Evolutionary conservation across 73 alveolate genomes (phyloP), one percentile per base, ranked within the genome.

Genomic region (Tetrahymena thermophila): DNA sequence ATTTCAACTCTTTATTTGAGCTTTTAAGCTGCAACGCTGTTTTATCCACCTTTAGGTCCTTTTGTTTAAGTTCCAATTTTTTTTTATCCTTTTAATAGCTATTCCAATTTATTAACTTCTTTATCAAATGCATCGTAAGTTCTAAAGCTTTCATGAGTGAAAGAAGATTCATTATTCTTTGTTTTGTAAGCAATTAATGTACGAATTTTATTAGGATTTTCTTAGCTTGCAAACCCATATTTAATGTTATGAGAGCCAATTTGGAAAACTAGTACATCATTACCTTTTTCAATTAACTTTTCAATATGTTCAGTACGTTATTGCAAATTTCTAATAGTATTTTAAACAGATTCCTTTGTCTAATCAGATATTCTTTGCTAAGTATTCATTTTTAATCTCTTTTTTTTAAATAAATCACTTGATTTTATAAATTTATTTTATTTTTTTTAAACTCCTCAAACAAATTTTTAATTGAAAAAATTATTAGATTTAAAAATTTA

Each of bases 1-100:
- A 95, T 94, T 95, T 95, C 97, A 19, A 95, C 94, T 95, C 94
- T 95, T 35, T 94, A 94, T 55, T 94, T 95, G 16, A 93, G 97
- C 35, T 95, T 95, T 34, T 71, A 71, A 71, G 89, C 89, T 71
- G 89, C 89, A 11, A 28, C 35, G 37, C 89, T 71, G 37, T 28
- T 31, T 28, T n/a, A n/a, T 8, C 89, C 40, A 23, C 97, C 95
- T 34, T 94, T 50, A 94, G 94, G 93, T 15, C 95, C 84, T 95
- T 95, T 95, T 2, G 97, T 94, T 89, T 89, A 35, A 8, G 95
- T 85, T 40, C 94, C 94, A 17, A 95, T 89, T n/a, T 85, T 40
- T 13, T 94, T 94, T 93, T 95, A 85, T 3, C 28, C 93, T 17
- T 85, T 89, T 6, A 95, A 38, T 89, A 85, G 57, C 56, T 95